phyloP scores from a whole-genome alignment of 2,329 filamentous ascomycete genomes.

The Clonostachys sp. region DNA sequence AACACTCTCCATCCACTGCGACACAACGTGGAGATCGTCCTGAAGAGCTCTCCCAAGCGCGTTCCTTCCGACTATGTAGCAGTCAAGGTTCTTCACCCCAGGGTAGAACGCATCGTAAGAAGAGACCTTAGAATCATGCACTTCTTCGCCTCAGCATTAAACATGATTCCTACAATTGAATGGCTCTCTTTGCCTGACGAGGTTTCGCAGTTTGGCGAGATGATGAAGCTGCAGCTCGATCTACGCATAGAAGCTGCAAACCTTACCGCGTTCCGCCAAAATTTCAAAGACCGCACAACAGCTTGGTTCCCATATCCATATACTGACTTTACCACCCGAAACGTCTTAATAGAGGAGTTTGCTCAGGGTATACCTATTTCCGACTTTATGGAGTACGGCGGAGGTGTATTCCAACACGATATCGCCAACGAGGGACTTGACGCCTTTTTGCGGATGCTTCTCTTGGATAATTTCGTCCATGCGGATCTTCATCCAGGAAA shows the following conservation, averaged over 20 bases:
- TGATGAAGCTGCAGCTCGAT: conserved; percentile 98
- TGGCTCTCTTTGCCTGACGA: conserved; percentile 97
- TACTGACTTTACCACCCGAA: conserved; percentile 83
- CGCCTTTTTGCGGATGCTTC: conserved; percentile 91
- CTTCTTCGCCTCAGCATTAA: conserved; percentile 81
- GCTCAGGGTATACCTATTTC: conserved; percentile 89
- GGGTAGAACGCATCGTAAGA: conserved; percentile 84
- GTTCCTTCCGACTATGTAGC: conserved; percentile 92
- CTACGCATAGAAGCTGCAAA: conserved; percentile 93
- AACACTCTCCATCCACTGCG: conserved; percentile 50
- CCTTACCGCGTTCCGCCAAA: conserved; percentile 78
- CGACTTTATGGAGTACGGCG: conserved; percentile 86
- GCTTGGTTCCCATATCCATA: conserved; percentile 98
- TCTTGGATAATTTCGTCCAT: conserved; percentile 97
- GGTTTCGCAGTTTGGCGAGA: conserved; percentile 88
- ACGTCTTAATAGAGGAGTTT: conserved; percentile 92
- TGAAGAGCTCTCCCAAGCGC: conserved; percentile 80
- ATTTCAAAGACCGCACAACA: conserved; percentile 84
- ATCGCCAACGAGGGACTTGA: conserved; percentile 94
- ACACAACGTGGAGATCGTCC: conserved; percentile 77
- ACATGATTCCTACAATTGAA: conserved; percentile 87
- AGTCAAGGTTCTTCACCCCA: conserved; percentile 91
- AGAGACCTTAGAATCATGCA: conserved; percentile 91
- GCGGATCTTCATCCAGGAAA: conserved; percentile 96
- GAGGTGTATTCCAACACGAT: conserved; percentile 87